Percentiles rank a stretch among this genome's conserved stretches.
phyloP scores from a whole-genome alignment of 1,284 basidiomycete genomes.

The Leccinum angustisporum region DNA sequence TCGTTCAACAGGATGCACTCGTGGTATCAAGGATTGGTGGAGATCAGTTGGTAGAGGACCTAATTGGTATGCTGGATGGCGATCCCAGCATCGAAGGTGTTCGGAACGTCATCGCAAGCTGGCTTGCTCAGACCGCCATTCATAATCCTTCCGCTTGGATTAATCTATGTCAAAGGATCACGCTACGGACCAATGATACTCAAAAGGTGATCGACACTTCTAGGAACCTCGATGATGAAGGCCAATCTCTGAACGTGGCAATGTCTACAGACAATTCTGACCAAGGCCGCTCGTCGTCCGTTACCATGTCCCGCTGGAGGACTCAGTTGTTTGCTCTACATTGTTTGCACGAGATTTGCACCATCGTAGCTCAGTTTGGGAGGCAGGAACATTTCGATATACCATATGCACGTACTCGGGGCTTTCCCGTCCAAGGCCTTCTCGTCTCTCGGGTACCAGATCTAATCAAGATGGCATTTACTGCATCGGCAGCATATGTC shows the following conservation, averaged over 20 bases:
- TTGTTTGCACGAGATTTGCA: conserved; percentile 90
- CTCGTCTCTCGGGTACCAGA: conserved; percentile 86
- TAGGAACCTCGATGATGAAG: conserved; percentile 86
- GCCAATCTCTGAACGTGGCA: conserved; percentile 78
- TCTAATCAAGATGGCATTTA: conserved; percentile 97
- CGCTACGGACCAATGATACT: conserved; percentile 83
- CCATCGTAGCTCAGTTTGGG: conserved; percentile 71
- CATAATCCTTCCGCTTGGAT: conserved; percentile 97
- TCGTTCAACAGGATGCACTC: conserved; percentile 93
- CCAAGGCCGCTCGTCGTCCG: conserved; percentile 38
- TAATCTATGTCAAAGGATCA: conserved; percentile 94
- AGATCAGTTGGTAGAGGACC: conserved; percentile 89
- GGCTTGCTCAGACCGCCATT: conserved; percentile 93
- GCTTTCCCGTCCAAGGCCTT: conserved; percentile 50
- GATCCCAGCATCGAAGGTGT: conserved; percentile 95
- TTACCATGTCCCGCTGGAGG: conserved; percentile 83
- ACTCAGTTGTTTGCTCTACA: conserved; percentile 95
- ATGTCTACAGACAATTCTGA: conserved; percentile 30
- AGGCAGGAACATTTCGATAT: conserved; percentile 82
- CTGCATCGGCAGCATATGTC: conserved; percentile 93
- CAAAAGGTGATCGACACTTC: conserved; percentile 70
- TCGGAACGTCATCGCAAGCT: conserved; percentile 89
- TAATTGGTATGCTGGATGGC: conserved; percentile 93
- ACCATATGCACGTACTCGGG: conserved; percentile 54
- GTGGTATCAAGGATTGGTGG: conserved; percentile 93